Conservation (phyloP, 2,329 filamentous ascomycete species). For the Fusarium sp. region DNA sequence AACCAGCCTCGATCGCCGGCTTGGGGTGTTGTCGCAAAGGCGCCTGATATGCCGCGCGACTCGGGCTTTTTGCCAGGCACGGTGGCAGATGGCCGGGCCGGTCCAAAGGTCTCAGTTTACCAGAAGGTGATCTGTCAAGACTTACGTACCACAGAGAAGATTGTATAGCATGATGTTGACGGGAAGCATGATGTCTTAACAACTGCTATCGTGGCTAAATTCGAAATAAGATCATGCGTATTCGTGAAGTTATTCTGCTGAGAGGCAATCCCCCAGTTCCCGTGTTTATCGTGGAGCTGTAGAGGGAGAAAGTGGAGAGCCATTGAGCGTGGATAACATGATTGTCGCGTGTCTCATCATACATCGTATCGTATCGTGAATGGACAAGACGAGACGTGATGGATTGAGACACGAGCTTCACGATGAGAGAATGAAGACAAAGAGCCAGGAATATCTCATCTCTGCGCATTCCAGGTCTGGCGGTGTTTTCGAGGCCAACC, state of each 20-base stretch:
- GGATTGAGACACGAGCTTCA: constrained; percentile 30
- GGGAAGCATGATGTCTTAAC: no score
- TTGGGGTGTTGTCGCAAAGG: neutral
- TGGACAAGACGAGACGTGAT: constrained; percentile 25
- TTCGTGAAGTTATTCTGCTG: constrained; percentile 13
- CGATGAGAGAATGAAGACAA: constrained; percentile 17
- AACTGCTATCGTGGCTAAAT: no score
- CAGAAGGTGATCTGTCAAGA: no score
- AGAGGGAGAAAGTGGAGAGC: constrained; percentile 26
- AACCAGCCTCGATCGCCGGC: neutral
- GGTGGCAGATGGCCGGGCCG: constrained; percentile 7
- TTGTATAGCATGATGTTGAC: no score
- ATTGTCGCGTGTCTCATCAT: constrained; percentile 31
- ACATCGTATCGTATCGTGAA: constrained; percentile 27
- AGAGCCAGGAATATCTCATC: constrained; percentile 20
- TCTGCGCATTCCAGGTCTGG: constrained; percentile 29
- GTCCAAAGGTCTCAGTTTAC: neutral
- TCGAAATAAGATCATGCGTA: neutral
- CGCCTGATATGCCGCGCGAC: constrained; percentile 11
- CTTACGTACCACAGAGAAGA: no score
- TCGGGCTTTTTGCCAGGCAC: constrained; percentile 11
- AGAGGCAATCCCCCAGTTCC: constrained; percentile 6
- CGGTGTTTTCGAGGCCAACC: constrained; percentile 13
- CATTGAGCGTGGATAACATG: constrained; percentile 22
- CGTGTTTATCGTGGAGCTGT: constrained; percentile 4